phyloP scores from a whole-genome alignment of 2,329 filamentous ascomycete genomes.

The Colletotrichum sp. region DNA sequence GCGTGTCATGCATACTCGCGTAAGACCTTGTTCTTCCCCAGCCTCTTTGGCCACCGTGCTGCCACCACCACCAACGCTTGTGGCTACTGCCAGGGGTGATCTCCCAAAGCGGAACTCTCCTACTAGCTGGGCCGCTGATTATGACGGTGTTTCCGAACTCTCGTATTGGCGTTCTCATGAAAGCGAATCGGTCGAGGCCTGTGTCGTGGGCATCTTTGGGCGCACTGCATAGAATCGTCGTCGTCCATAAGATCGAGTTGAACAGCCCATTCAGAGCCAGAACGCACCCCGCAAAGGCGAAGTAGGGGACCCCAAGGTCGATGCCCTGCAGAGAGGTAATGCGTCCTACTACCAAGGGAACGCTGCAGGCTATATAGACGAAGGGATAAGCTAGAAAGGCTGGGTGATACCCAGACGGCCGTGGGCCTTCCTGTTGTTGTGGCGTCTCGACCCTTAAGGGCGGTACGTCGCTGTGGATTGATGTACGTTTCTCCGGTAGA shows the following conservation, averaged over 20 bases:
- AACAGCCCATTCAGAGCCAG: conserved; percentile 53
- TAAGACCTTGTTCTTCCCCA: conserved; percentile 12
- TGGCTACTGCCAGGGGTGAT: background rate
- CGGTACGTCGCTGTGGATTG: background rate
- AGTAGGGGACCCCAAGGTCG: conserved; percentile 50
- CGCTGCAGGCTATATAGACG: conserved; percentile 66
- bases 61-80: conserved; percentile 20
- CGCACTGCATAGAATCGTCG: conserved; percentile 32
- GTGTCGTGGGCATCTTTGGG: conserved; percentile 31
- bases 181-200: conserved; percentile 24
- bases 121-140: conserved; percentile 1
- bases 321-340: conserved; percentile 60
- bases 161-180: conserved; percentile 21
- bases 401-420: conserved; percentile 1
- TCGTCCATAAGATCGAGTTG: conserved; percentile 41
- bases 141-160: conserved; percentile 4
- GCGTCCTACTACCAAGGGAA: conserved; percentile 63
- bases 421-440: background rate
- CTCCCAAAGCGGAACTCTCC: background rate
- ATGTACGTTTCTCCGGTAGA: background rate
- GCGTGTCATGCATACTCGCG: background rate
- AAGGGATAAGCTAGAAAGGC: conserved; percentile 66
- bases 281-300: conserved; percentile 55
- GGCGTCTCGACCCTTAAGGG: background rate
- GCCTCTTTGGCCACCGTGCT: background rate